Evolutionary conservation across 495 filamentous ascomycete species (phyloP).

Genomic region (Trichoderma parareesei): DNA sequence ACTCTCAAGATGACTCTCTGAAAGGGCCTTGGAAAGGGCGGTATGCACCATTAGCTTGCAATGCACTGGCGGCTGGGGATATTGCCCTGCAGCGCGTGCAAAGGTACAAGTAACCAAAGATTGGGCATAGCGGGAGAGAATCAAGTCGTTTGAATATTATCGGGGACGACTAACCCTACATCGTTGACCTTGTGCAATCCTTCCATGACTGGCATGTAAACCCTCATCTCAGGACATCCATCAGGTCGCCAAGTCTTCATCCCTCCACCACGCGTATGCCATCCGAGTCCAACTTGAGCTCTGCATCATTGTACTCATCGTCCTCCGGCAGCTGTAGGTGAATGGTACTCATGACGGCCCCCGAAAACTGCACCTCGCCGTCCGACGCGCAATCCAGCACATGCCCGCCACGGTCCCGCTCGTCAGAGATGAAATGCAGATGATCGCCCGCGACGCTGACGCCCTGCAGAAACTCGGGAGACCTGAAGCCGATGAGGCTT

Average conservation of each 20-base stretch:
- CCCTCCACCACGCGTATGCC: slow-evolving; percentile 28
- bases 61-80: too few species aligned
- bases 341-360: slow-evolving; percentile 25
- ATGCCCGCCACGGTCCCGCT: slow-evolving; percentile 38
- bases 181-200: too few species aligned
- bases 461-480: slow-evolving; percentile 38
- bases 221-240: too few species aligned
- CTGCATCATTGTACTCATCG: slow-evolving; percentile 32
- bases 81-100: too few species aligned
- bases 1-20: too few species aligned
- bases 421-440: slow-evolving; percentile 42
- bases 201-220: too few species aligned
- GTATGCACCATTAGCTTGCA: too few species aligned
- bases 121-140: too few species aligned
- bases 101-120: too few species aligned
- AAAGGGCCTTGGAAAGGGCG: too few species aligned
- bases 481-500: slow-evolving; percentile 41
- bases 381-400: slow-evolving; percentile 37
- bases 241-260: background rate
- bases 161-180: too few species aligned
- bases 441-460: slow-evolving; percentile 44
- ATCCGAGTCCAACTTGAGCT: slow-evolving; percentile 28
- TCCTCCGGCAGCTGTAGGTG: slow-evolving; percentile 34
- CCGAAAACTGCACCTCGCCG: slow-evolving; percentile 27
- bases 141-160: too few species aligned